Percentiles rank a stretch among this genome's conserved stretches.
Conservation (phyloP, 2,329 filamentous ascomycete species). For the Mollisiaceae sp. region DNA sequence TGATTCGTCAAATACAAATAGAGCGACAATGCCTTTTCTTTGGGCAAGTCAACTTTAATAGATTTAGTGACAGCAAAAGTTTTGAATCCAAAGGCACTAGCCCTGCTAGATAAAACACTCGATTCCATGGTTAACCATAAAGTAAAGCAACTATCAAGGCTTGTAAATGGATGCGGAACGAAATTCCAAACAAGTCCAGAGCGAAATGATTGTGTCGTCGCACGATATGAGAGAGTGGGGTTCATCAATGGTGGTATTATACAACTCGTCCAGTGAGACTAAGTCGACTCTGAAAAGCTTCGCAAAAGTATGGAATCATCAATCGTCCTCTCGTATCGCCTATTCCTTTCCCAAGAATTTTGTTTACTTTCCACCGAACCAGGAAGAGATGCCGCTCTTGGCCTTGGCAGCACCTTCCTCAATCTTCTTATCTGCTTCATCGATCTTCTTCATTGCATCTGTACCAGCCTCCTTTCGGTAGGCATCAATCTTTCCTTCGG, state of each 20-base stretch:
- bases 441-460: constrained; percentile 72
- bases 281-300: background rate
- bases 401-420: constrained; percentile 80
- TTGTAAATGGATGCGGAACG: too few species aligned
- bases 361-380: constrained; percentile 74
- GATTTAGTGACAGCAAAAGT: too few species aligned
- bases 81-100: too few species aligned
- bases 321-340: constrained; percentile 6
- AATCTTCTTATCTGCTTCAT: constrained; percentile 83
- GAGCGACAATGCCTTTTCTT: too few species aligned
- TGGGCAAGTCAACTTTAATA: too few species aligned
- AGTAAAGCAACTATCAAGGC: too few species aligned
- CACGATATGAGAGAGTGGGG: background rate
- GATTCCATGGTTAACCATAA: too few species aligned
- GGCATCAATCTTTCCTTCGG: constrained; percentile 64
- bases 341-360: background rate
- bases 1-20: too few species aligned
- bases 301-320: background rate
- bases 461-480: constrained; percentile 68
- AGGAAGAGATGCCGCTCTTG: constrained; percentile 82
- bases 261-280: background rate
- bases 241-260: constrained; percentile 5
- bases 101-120: too few species aligned
- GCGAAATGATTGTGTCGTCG: background rate
- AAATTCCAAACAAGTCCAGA: too few species aligned